These are phyloP conservation scores for Posidonia oceanica DNA, from an alignment of 116 monocot genomes.

Conservation along the genomic window DNA sequence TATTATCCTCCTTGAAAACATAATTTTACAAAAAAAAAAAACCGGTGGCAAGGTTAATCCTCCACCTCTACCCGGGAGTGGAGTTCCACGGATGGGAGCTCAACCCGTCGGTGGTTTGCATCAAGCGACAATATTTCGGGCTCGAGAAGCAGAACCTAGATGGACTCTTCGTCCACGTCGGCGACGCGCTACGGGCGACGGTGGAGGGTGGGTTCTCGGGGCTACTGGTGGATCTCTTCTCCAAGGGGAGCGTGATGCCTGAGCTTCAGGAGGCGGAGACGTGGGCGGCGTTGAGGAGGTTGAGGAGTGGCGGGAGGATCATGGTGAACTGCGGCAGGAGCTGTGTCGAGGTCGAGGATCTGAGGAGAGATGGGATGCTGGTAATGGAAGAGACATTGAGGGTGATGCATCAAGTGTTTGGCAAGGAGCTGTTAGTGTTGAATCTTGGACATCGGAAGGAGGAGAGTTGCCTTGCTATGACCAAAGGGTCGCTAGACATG, in stretches of 20 bases:
- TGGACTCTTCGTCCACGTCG: conserved; percentile 37
- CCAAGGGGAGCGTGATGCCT: conserved; percentile 40
- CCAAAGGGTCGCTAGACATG: conserved; percentile 27
- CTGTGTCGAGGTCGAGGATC: conserved; percentile 59
- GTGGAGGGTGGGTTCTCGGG: conserved; percentile 35
- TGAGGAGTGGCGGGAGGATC: conserved; percentile 39
- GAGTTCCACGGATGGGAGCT: no score
- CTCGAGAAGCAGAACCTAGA: conserved; percentile 36
- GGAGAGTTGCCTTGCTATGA: conserved; percentile 48
- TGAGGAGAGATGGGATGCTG: conserved; percentile 35
- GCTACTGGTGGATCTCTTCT: no score
- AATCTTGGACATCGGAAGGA: conserved; percentile 25
- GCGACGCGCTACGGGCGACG: conserved; percentile 44
- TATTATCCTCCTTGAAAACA: no score
- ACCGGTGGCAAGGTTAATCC: no score
- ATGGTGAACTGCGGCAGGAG: conserved; percentile 69
- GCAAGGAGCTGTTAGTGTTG: conserved; percentile 33
- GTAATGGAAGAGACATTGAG: conserved; percentile 42
- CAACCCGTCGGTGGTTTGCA: no score
- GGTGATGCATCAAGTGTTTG: conserved; percentile 38
- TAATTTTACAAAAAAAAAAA: no score
- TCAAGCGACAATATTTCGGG: conserved; percentile 50
- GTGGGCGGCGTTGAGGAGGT: conserved; percentile 35
- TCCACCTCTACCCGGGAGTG: no score
- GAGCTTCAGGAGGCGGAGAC: conserved; percentile 53